Evolutionary conservation across 768 basidiomycete species (phyloP).

Genomic region (Kwoniella dejecticola): DNA sequence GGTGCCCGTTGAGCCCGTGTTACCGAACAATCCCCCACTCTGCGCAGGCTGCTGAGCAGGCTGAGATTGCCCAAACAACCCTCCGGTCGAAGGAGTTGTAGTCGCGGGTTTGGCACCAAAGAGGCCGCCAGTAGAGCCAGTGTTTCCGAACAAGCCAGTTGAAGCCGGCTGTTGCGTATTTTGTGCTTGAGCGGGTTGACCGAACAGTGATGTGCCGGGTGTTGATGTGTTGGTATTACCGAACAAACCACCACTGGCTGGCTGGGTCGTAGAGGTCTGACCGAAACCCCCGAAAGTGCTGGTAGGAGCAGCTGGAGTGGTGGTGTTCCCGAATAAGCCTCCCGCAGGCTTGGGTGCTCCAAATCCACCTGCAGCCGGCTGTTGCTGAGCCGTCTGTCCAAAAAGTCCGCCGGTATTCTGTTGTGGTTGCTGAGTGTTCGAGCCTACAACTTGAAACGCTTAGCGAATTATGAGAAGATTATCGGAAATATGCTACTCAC

Average conservation of each 20-base stretch:
- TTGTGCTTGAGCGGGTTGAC: slow-evolving; percentile 29
- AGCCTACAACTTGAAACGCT: background rate
- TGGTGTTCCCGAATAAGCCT: slow-evolving; percentile 35
- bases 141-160: slow-evolving; percentile 30
- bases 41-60: slow-evolving; percentile 25
- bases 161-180: slow-evolving; percentile 26
- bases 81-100: slow-evolving; percentile 41
- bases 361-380: slow-evolving; percentile 45
- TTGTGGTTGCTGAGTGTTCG: slow-evolving; percentile 15
- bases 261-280: slow-evolving; percentile 27
- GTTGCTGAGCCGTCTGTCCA: slow-evolving; percentile 37
- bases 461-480: background rate
- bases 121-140: slow-evolving; percentile 34
- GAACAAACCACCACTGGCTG: slow-evolving; percentile 36
- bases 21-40: slow-evolving; percentile 25
- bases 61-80: slow-evolving; percentile 54
- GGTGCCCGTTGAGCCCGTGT: slow-evolving; percentile 25
- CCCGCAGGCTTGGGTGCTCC: slow-evolving; percentile 24
- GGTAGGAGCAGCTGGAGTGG: slow-evolving; percentile 21
- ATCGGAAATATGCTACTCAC: slow-evolving; percentile 18
- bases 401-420: slow-evolving; percentile 48
- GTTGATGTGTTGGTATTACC: slow-evolving; percentile 14
- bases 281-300: slow-evolving; percentile 37
- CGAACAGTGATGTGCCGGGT: slow-evolving; percentile 33
- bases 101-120: slow-evolving; percentile 29